These are phyloP conservation scores for Neonectria neomacrospora DNA, from an alignment of 2,329 filamentous ascomycete genomes.

Conservation along the genomic window DNA sequence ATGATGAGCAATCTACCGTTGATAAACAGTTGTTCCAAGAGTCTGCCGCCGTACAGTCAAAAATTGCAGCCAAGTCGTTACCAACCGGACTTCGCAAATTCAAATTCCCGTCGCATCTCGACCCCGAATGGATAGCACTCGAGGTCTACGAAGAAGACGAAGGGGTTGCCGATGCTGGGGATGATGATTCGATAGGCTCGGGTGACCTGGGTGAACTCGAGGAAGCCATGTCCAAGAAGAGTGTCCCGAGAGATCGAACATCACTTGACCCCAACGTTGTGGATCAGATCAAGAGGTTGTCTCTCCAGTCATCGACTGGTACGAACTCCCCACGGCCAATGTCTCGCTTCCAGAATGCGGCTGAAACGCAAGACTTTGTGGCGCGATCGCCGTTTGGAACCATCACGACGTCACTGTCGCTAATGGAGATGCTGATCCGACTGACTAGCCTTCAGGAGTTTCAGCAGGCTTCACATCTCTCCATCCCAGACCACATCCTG, in stretches of 20 bases:
- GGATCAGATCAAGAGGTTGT: constrained; percentile 55
- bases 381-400: constrained; percentile 61
- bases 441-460: constrained; percentile 91
- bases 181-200: constrained; percentile 59
- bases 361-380: constrained; percentile 45
- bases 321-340: constrained; percentile 17
- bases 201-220: constrained; percentile 47
- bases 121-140: constrained; percentile 91
- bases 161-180: constrained; percentile 50
- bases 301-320: constrained; percentile 42
- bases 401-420: constrained; percentile 71
- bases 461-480: constrained; percentile 88
- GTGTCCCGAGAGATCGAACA: constrained; percentile 31
- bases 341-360: constrained; percentile 11
- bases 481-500: constrained; percentile 88
- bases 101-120: constrained; percentile 75
- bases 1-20: constrained; percentile 56
- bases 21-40: constrained; percentile 56
- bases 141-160: constrained; percentile 79
- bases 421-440: constrained; percentile 89
- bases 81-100: constrained; percentile 25
- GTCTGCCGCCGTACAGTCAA: constrained; percentile 20
- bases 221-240: constrained; percentile 23
- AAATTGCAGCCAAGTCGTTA: constrained; percentile 5
- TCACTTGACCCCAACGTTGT: constrained; percentile 54